These are phyloP conservation scores for Lodderomyces oxycetoniae DNA, from an alignment of 1,139 yeast genomes.

Conservation along the genomic window DNA sequence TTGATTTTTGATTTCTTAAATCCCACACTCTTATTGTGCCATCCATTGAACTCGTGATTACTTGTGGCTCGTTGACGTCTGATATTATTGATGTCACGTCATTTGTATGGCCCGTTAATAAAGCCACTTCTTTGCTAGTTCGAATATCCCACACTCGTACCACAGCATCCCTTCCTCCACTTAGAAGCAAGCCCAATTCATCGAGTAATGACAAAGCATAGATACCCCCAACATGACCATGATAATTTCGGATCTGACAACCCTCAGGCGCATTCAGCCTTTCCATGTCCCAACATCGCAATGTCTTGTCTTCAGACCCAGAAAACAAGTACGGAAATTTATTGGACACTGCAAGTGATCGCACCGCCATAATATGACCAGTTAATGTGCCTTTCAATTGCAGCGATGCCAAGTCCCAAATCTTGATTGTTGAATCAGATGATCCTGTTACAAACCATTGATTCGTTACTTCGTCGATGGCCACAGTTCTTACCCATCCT, in stretches of 20 bases:
- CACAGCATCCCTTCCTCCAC: constrained; percentile 87
- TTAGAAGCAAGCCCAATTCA: constrained; percentile 74
- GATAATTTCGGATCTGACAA: constrained; percentile 70
- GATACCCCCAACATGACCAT: constrained; percentile 91
- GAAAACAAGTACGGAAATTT: constrained; percentile 85
- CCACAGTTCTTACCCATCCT: constrained; percentile 85
- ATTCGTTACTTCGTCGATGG: constrained; percentile 76
- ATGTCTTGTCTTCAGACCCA: constrained; percentile 90
- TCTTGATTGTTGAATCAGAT: constrained; percentile 78
- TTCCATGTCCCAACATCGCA: constrained; percentile 97
- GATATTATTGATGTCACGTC: constrained; percentile 72
- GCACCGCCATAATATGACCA: constrained; percentile 87
- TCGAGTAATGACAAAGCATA: constrained; percentile 84
- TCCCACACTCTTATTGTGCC: constrained; percentile 88
- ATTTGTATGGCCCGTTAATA: constrained; percentile 74
- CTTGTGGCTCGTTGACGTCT: constrained; percentile 76
- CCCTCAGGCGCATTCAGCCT: constrained; percentile 59
- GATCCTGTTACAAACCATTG: constrained; percentile 92
- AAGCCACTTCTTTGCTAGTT: constrained; percentile 69
- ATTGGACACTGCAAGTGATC: constrained; percentile 68
- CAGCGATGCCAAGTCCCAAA: constrained; percentile 86
- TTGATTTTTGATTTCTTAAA: constrained; percentile 35
- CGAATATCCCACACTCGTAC: constrained; percentile 94
- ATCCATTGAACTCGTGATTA: constrained; percentile 80
- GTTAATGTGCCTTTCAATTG: constrained; percentile 69